These are phyloP conservation scores for Helminthosporium solani DNA, from an alignment of 2,329 filamentous ascomycete species.

Conservation along the genomic window DNA sequence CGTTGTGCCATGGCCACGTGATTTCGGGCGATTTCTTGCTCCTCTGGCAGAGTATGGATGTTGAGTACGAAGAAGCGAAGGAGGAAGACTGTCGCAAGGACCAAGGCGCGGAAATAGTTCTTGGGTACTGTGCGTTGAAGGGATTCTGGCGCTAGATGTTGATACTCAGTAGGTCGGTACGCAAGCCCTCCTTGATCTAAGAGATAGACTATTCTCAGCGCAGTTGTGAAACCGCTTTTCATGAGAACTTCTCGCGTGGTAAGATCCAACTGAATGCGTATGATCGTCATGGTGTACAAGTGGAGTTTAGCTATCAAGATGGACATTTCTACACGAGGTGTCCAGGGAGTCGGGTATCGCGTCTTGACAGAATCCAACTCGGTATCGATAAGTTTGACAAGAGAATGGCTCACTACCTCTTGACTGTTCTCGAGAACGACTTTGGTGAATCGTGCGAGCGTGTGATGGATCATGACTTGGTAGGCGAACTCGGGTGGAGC, in stretches of 20 bases:
- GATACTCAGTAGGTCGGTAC: conserved; percentile 12
- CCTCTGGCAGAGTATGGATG: conserved; percentile 16
- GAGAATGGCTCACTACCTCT: conserved; percentile 18
- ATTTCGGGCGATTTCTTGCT: conserved; percentile 26
- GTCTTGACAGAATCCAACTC: conserved; percentile 20
- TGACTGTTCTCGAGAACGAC: conserved; percentile 19
- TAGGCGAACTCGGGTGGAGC: conserved; percentile 21
- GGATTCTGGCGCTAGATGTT: conserved; percentile 5
- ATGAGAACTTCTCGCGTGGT: conserved; percentile 20
- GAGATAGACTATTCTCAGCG: conserved; percentile 21
- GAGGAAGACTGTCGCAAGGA: conserved; percentile 21
- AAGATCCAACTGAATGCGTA: conserved; percentile 19
- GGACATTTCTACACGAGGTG: conserved; percentile 15
- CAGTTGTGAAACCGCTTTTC: conserved; percentile 17
- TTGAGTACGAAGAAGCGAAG: conserved; percentile 27
- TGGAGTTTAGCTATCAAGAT: conserved; percentile 19
- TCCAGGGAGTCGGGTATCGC: conserved; percentile 17
- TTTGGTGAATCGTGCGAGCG: conserved; percentile 21
- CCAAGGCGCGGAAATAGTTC: conserved; percentile 18
- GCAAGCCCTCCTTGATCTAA: conserved; percentile 15
- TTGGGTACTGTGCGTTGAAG: conserved; percentile 19
- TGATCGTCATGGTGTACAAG: conserved; percentile 23
- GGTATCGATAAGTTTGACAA: conserved; percentile 21
- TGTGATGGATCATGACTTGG: conserved; percentile 24
- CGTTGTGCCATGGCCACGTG: conserved; percentile 23